Evolutionary conservation across 2,329 filamentous ascomycete species (phyloP).

Genomic region (Talaromyces marneffei): DNA sequence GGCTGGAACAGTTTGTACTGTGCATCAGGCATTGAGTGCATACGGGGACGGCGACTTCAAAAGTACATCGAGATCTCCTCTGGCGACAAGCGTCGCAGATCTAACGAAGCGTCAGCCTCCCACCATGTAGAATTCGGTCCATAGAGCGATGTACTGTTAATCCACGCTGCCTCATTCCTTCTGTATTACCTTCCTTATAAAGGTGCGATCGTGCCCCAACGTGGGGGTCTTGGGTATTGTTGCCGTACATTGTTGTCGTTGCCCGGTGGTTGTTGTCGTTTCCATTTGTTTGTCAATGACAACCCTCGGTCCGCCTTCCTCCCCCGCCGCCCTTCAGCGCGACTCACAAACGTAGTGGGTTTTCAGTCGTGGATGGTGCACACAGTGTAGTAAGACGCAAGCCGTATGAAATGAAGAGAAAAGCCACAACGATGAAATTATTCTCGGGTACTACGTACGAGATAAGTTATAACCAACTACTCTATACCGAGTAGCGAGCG

Average conservation of each 20-base stretch:
- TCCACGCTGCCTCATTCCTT: background rate
- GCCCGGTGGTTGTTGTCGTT: background rate
- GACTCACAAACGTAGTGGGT: background rate
- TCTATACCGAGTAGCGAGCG: no score
- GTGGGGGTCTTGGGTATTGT: background rate
- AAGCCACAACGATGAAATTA: background rate
- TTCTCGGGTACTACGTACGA: background rate
- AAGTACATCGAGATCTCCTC: conserved; percentile 7
- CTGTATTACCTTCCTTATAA: background rate
- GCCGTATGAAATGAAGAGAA: background rate
- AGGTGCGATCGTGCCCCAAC: background rate
- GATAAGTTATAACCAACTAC: no score
- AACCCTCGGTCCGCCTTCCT: background rate
- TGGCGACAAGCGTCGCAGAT: conserved; percentile 12
- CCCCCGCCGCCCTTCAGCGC: background rate
- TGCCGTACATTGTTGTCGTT: conserved; percentile 2
- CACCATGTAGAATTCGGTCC: background rate
- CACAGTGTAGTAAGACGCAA: background rate
- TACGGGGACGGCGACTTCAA: conserved; percentile 5
- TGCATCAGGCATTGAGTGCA: conserved; percentile 7
- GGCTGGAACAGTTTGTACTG: background rate
- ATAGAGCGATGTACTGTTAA: background rate
- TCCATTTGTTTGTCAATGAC: background rate
- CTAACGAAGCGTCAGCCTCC: background rate
- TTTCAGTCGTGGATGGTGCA: background rate